These are phyloP conservation scores for Phellinidium pouzarii DNA, from an alignment of 1,284 basidiomycete genomes.

Conservation along the genomic window DNA sequence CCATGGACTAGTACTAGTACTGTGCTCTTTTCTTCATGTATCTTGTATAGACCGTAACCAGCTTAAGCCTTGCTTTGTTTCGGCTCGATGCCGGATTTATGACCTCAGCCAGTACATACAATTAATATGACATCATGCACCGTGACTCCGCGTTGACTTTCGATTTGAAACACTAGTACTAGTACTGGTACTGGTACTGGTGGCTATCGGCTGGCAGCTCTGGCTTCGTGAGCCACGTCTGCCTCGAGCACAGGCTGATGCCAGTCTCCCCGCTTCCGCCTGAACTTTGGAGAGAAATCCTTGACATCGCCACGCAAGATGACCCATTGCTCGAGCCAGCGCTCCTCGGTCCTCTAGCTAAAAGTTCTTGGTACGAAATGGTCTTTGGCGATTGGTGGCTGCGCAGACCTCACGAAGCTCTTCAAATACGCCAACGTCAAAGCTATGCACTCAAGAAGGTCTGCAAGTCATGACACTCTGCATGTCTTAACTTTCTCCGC, in stretches of 20 bases:
- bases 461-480: constrained; percentile 17
- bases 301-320: constrained; percentile 60
- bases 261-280: constrained; percentile 39
- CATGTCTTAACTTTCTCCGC: neutral
- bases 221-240: neutral
- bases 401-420: constrained; percentile 47
- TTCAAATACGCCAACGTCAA: constrained; percentile 46
- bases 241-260: constrained; percentile 2
- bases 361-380: constrained; percentile 54
- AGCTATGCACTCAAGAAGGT: constrained; percentile 64
- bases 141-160: no score
- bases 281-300: constrained; percentile 63
- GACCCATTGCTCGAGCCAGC: constrained; percentile 51
- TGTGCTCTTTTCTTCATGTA: neutral
- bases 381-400: constrained; percentile 46
- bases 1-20: neutral
- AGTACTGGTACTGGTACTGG: neutral
- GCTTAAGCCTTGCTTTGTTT: no score
- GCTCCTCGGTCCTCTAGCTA: constrained; percentile 41
- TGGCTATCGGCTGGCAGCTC: neutral
- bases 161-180: no score
- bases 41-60: neutral
- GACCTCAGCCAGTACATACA: no score
- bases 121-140: no score
- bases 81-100: no score